A percentile compares a stretch with the other conserved stretches of the same genome.
These are phyloP conservation scores for Kingdonia uniflora DNA, from an alignment of 164 flowering plant genomes.

Conservation along the genomic window DNA sequence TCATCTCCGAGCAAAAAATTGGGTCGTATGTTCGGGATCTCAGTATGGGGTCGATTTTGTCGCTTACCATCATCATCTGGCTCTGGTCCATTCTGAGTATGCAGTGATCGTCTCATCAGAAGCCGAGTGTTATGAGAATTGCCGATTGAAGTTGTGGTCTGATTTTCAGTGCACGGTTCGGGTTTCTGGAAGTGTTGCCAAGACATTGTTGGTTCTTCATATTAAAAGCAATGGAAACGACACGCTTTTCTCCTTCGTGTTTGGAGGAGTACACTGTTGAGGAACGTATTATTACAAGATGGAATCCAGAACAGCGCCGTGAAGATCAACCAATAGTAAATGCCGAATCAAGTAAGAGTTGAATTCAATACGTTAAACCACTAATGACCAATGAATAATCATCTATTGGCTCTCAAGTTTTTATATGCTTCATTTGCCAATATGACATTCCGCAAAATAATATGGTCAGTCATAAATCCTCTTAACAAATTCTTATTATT, in stretches of 20 bases:
- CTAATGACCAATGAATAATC: no score
- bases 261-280: conserved; percentile 32
- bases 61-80: conserved; percentile 63
- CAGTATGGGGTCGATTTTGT: conserved; percentile 83
- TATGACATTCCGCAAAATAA: no score
- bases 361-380: no score
- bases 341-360: no score
- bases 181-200: conserved; percentile 67
- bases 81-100: conserved; percentile 71
- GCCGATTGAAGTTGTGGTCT: conserved; percentile 53
- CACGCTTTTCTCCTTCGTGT: conserved; percentile 21
- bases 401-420: no score
- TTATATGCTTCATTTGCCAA: no score
- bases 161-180: conserved; percentile 53
- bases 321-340: no score
- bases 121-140: conserved; percentile 20
- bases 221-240: conserved; percentile 22
- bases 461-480: no score
- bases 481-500: no score
- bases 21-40: conserved; percentile 70
- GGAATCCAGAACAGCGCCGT: no score
- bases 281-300: no score
- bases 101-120: conserved; percentile 49
- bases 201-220: conserved; percentile 47
- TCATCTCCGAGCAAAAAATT: conserved; percentile 64